These are phyloP conservation scores for Paecilomyces formosus DNA, from an alignment of 2,329 filamentous ascomycete species.

Conservation along the genomic window DNA sequence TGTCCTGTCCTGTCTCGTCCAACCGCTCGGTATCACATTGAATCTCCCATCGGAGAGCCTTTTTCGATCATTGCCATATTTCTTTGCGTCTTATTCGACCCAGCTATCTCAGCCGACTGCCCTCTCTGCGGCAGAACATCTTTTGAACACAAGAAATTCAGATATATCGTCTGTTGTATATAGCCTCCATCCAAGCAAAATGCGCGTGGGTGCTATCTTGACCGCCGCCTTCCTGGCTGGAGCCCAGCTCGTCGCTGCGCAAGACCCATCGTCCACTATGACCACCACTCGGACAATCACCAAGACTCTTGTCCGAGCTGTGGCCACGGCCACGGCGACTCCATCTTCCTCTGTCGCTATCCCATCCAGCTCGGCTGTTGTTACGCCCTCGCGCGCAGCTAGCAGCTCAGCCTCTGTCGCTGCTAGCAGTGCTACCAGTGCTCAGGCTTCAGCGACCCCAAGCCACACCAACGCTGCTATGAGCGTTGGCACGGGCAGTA, in stretches of 20 bases:
- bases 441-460: constrained; percentile 8
- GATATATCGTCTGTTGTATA: not conserved
- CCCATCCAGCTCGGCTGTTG: constrained; percentile 2
- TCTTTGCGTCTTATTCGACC: not conserved
- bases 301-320: constrained; percentile 9
- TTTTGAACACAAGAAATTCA: not conserved
- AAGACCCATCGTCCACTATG: constrained; percentile 28
- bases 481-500: constrained; percentile 6
- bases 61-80: not conserved
- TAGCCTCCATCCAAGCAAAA: not conserved
- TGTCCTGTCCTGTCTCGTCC: not conserved
- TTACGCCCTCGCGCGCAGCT: constrained; percentile 7
- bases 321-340: constrained; percentile 15
- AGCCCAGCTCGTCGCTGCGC: constrained; percentile 22
- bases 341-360: constrained; percentile 2
- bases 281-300: constrained; percentile 39
- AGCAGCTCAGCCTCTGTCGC: constrained; percentile 5
- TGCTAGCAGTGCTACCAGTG: constrained; percentile 13
- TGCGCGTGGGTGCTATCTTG: not conserved
- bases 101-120: not conserved
- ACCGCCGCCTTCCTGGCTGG: constrained; percentile 15
- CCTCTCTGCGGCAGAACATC: not conserved
- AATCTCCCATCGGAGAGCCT: not conserved
- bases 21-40: not conserved
- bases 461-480: constrained; percentile 10